Conservation (phyloP, 805 yeast genomes). For the Wickerhamomyces hampshirensis region DNA sequence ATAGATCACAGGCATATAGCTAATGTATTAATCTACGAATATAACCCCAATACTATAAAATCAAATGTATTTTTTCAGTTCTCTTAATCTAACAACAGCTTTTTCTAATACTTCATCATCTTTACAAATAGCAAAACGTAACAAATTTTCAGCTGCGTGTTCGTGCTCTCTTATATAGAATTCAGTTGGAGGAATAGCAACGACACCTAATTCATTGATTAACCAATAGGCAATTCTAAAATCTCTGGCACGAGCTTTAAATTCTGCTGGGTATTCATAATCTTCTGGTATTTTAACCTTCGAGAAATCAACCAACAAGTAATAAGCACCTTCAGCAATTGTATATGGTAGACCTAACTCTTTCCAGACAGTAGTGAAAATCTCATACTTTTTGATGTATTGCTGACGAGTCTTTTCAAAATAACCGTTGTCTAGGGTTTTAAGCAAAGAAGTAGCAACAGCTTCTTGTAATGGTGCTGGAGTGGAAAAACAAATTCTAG, state of each 20-base stretch:
- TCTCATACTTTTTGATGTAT: constrained; percentile 67
- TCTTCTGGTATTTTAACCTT: constrained; percentile 75
- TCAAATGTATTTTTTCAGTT: constrained; percentile 59
- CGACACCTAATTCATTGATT: constrained; percentile 88
- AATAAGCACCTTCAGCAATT: constrained; percentile 89
- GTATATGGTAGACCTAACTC: constrained; percentile 88
- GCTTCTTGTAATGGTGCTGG: constrained; percentile 95
- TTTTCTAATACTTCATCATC: constrained; percentile 75
- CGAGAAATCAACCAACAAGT: constrained; percentile 80
- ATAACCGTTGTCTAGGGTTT: constrained; percentile 59
- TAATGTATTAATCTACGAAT: background rate
- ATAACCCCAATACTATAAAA: no score
- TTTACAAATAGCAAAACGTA: constrained; percentile 95
- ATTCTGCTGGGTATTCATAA: constrained; percentile 67
- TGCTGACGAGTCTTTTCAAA: constrained; percentile 64
- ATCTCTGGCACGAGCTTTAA: constrained; percentile 69
- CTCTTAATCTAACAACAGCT: constrained; percentile 72
- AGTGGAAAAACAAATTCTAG: constrained; percentile 86
- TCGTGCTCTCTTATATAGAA: constrained; percentile 72
- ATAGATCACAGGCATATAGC: background rate
- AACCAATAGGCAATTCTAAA: constrained; percentile 91
- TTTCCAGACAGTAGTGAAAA: constrained; percentile 74
- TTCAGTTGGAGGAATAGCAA: constrained; percentile 97
- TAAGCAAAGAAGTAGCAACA: constrained; percentile 67
- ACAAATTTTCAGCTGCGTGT: constrained; percentile 71